Conservation (phyloP, 1,284 basidiomycete species). For the Phlebopus sp. region DNA sequence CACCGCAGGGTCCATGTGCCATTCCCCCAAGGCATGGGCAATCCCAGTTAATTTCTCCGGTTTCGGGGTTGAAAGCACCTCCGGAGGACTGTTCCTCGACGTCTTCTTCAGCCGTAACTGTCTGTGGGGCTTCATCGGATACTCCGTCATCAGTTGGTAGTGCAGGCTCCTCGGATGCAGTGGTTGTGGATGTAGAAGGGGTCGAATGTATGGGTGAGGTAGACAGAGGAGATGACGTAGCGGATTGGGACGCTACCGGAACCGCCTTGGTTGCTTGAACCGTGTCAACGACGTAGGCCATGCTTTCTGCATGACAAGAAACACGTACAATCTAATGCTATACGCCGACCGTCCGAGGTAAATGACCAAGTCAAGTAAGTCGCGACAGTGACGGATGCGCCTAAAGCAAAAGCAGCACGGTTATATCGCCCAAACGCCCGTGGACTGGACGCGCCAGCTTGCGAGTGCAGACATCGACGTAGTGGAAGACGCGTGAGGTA, state of each 20-base stretch:
- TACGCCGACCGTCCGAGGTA: slow-evolving; percentile 17
- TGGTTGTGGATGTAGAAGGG: slow-evolving; percentile 2
- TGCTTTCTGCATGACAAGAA: background rate
- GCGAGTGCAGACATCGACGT: slow-evolving; percentile 29
- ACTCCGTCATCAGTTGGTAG: slow-evolving; percentile 4
- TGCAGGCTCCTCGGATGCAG: slow-evolving; percentile 5
- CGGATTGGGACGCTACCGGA: background rate
- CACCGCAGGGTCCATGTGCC: slow-evolving; percentile 96
- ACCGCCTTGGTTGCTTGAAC: slow-evolving; percentile 17
- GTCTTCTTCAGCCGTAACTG: slow-evolving; percentile 22
- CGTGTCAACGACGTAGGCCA: background rate
- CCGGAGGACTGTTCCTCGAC: slow-evolving; percentile 35
- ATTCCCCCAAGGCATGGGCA: slow-evolving; percentile 98
- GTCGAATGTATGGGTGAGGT: slow-evolving; percentile 10
- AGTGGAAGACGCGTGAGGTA: slow-evolving; percentile 30
- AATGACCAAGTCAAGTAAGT: slow-evolving; percentile 30
- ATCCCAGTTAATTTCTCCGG: slow-evolving; percentile 98
- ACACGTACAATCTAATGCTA: slow-evolving; percentile 29
- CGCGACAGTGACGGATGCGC: slow-evolving; percentile 26
- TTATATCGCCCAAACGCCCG: slow-evolving; percentile 19
- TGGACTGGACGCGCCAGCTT: slow-evolving; percentile 10
- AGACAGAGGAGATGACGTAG: slow-evolving; percentile 8
- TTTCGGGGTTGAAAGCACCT: slow-evolving; percentile 85
- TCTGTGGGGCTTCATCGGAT: slow-evolving; percentile 4
- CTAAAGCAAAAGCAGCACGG: slow-evolving; percentile 23